Evolutionary conservation across 805 yeast genomes (phyloP).

Genomic region (Yarrowia yakushimensis): DNA sequence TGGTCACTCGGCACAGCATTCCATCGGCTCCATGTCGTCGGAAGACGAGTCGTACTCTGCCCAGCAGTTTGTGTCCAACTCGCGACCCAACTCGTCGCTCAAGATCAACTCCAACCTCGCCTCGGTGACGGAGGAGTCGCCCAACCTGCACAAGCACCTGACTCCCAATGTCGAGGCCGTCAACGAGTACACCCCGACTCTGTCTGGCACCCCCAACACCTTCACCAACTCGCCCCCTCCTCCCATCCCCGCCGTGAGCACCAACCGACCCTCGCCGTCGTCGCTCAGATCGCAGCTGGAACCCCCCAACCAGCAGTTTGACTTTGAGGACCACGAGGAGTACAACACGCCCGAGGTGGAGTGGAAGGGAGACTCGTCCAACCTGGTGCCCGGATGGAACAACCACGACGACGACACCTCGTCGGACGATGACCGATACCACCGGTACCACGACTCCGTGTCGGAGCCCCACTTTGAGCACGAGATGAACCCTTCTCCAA

Average conservation of each 20-base stretch:
- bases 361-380: slow-evolving; percentile 15
- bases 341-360: slow-evolving; percentile 18
- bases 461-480: slow-evolving; percentile 20
- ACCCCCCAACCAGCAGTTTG: slow-evolving; percentile 13
- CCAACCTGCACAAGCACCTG: slow-evolving; percentile 7
- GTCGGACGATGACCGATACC: slow-evolving; percentile 22
- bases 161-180: slow-evolving; percentile 11
- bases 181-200: slow-evolving; percentile 17
- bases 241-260: slow-evolving; percentile 13
- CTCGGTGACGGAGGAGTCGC: slow-evolving; percentile 8
- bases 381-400: slow-evolving; percentile 13
- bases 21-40: slow-evolving; percentile 15
- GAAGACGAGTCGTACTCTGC: slow-evolving; percentile 16
- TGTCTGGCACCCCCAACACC: not conserved
- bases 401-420: slow-evolving; percentile 21
- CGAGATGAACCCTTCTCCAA: slow-evolving; percentile 15
- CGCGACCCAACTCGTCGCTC: slow-evolving; percentile 15
- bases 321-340: slow-evolving; percentile 2
- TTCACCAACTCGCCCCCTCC: slow-evolving; percentile 13
- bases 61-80: slow-evolving; percentile 8
- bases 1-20: slow-evolving; percentile 1
- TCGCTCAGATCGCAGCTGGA: slow-evolving; percentile 1
- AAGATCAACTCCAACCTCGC: slow-evolving; percentile 9
- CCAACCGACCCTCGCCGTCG: slow-evolving; percentile 16
- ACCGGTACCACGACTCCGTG: slow-evolving; percentile 21